Conservation (phyloP, 495 filamentous ascomycete species). For the Sordaria brevicollis region DNA sequence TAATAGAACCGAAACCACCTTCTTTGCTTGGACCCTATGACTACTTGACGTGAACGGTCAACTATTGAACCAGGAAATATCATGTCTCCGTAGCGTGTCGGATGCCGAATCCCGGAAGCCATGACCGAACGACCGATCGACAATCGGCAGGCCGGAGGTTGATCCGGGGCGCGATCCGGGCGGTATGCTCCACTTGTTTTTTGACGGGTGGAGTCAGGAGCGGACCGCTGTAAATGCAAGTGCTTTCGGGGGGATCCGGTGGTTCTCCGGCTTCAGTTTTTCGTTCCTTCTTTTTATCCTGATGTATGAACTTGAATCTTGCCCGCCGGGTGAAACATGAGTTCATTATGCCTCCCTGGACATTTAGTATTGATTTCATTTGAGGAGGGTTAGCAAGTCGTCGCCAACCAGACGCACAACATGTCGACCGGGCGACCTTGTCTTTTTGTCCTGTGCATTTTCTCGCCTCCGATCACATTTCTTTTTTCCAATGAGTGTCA, state of each 20-base stretch:
- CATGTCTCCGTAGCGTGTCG: background rate
- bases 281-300: background rate
- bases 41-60: background rate
- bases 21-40: background rate
- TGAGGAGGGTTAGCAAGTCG: background rate
- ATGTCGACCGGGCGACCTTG: background rate
- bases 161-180: background rate
- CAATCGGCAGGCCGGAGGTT: background rate
- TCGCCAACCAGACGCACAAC: background rate
- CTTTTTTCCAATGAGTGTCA: too few relatives aligned
- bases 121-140: background rate
- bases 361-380: background rate
- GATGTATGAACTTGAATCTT: background rate
- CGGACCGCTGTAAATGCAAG: background rate
- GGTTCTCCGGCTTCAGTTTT: background rate
- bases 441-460: too few relatives aligned
- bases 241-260: background rate
- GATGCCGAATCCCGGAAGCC: background rate
- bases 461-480: too few relatives aligned
- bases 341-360: too few relatives aligned
- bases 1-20: too few relatives aligned
- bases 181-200: background rate
- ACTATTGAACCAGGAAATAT: background rate
- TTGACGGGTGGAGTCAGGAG: background rate
- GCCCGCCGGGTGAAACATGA: background rate